Percentiles rank a stretch among this genome's conserved stretches.
These are phyloP conservation scores for Populus pruinosa DNA, from an alignment of 345 rosid species.

Conservation along the genomic window DNA sequence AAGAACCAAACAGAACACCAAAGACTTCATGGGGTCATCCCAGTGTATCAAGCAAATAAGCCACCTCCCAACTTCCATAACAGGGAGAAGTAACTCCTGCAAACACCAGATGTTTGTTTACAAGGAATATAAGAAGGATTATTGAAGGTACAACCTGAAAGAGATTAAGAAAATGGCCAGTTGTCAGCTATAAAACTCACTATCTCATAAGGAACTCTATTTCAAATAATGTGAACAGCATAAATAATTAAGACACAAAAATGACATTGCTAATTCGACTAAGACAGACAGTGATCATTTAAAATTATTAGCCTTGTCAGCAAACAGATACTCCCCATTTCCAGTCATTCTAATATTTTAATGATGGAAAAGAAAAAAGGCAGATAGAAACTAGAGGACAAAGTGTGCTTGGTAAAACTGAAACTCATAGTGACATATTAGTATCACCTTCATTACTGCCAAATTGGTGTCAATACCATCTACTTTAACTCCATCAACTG, in stretches of 20 bases:
- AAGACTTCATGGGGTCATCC: constrained; percentile 76
- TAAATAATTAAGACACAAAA: not conserved
- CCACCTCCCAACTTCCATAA: constrained; percentile 58
- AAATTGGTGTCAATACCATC: constrained; percentile 91
- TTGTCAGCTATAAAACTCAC: not conserved
- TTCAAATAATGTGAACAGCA: not conserved
- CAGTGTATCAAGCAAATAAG: constrained; percentile 55
- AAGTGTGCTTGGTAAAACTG: not conserved
- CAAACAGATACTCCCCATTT: not conserved
- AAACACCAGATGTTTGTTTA: constrained; percentile 1
- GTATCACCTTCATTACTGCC: constrained; percentile 95
- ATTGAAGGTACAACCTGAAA: not conserved
- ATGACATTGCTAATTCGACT: not conserved
- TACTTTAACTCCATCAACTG: constrained; percentile 86
- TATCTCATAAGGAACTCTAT: not conserved
- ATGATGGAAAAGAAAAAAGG: not conserved
- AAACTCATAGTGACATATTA: constrained; percentile 1
- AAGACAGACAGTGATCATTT: not conserved
- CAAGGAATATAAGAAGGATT: not conserved
- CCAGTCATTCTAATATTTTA: not conserved
- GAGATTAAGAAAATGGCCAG: not conserved
- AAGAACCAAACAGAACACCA: constrained; percentile 59
- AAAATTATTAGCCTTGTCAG: not conserved
- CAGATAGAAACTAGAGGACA: not conserved
- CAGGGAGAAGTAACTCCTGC: constrained; percentile 82